These are phyloP conservation scores for Ophiocordyceps camponoti-floridani DNA, from an alignment of 2,329 filamentous ascomycete species.

Conservation along the genomic window DNA sequence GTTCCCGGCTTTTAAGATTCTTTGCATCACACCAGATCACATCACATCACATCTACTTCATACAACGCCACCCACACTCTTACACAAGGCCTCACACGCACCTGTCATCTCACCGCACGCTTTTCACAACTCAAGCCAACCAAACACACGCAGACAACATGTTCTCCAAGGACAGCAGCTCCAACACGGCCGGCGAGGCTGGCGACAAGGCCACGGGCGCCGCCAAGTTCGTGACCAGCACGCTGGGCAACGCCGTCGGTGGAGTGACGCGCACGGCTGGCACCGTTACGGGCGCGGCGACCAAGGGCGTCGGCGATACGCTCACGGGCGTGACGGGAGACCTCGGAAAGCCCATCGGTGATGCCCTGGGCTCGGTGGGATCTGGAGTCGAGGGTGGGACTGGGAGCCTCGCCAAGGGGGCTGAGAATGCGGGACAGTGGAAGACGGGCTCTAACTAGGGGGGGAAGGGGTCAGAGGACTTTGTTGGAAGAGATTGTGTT, in stretches of 20 bases:
- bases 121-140: not conserved
- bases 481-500: not conserved
- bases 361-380: conserved; percentile 33
- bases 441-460: conserved; percentile 11
- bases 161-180: conserved; percentile 2
- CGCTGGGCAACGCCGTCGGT: conserved; percentile 21
- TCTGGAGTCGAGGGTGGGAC: conserved; percentile 33
- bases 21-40: not conserved
- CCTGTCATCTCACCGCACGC: too few relatives aligned
- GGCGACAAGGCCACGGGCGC: conserved; percentile 15
- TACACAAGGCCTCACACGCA: too few relatives aligned
- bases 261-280: conserved; percentile 22
- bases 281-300: conserved; percentile 28
- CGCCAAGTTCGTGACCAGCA: conserved; percentile 20
- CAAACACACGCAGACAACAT: not conserved
- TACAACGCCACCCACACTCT: not conserved
- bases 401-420: conserved; percentile 29
- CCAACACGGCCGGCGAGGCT: conserved; percentile 7
- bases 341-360: conserved; percentile 34
- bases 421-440: conserved; percentile 41
- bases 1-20: not conserved
- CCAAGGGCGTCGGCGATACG: conserved; percentile 38
- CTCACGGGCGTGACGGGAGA: conserved; percentile 34
- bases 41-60: not conserved
- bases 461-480: too few relatives aligned